Conservation (phyloP, 1,139 yeast species). For the Taiozyma sp. region DNA sequence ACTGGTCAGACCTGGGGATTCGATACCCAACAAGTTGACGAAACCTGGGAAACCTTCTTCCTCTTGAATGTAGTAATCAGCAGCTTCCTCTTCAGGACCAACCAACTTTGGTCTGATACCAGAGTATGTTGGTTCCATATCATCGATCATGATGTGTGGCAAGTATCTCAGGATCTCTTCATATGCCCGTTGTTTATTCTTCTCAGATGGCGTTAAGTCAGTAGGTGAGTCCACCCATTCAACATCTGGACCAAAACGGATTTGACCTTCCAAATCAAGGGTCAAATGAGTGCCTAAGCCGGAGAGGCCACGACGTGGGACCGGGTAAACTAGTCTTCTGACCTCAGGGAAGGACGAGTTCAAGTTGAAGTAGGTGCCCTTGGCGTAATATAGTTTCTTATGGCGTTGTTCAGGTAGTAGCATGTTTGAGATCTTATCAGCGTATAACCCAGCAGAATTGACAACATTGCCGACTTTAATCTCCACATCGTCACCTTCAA, state of each 20-base stretch:
- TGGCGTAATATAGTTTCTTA: constrained; percentile 61
- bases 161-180: constrained; percentile 59
- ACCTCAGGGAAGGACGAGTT: constrained; percentile 31
- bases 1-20: constrained; percentile 86
- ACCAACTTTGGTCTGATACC: constrained; percentile 81
- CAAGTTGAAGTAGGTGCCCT: constrained; percentile 67
- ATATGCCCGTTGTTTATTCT: constrained; percentile 50
- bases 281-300: constrained; percentile 88
- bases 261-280: constrained; percentile 73
- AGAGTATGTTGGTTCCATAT: constrained; percentile 62
- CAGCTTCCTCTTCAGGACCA: constrained; percentile 40
- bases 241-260: constrained; percentile 84
- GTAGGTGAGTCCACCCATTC: constrained; percentile 65
- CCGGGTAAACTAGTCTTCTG: constrained; percentile 63
- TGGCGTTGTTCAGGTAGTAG: constrained; percentile 62
- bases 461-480: constrained; percentile 56
- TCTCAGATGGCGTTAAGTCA: constrained; percentile 43
- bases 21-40: constrained; percentile 76
- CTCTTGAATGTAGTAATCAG: constrained; percentile 73
- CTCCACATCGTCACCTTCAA: constrained; percentile 33
- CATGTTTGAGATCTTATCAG: constrained; percentile 64
- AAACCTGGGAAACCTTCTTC: constrained; percentile 74
- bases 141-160: constrained; percentile 47
- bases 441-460: constrained; percentile 77
- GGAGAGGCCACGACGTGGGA: constrained; percentile 66